These are phyloP conservation scores for Plantago major DNA, from an alignment of 257 asterid species.

Conservation along the genomic window DNA sequence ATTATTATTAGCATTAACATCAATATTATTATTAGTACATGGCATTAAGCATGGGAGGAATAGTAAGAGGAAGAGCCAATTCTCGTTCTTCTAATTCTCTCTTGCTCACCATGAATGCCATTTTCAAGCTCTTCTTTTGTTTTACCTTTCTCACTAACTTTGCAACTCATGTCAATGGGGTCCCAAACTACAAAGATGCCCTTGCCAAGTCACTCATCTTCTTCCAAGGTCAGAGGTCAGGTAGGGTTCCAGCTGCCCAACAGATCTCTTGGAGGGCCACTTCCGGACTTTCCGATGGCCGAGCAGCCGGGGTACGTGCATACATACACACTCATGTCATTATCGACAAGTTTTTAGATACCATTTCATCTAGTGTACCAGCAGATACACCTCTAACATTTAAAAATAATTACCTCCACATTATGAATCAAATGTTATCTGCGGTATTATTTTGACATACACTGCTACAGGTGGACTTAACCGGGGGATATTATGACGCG, in stretches of 20 bases:
- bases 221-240: constrained; percentile 92
- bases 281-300: constrained; percentile 76
- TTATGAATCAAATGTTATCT: too few species aligned
- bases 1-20: constrained; percentile 1
- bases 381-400: too few species aligned
- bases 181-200: constrained; percentile 66
- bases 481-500: constrained; percentile 87
- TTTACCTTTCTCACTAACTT: constrained; percentile 16
- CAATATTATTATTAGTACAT: constrained; percentile 16
- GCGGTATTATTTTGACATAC: not conserved
- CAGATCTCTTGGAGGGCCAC: constrained; percentile 53
- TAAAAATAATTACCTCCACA: too few species aligned
- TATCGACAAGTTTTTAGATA: not conserved
- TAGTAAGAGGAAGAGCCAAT: not conserved
- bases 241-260: constrained; percentile 44
- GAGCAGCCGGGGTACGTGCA: constrained; percentile 38
- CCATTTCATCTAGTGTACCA: too few species aligned
- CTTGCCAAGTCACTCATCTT: constrained; percentile 72
- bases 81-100: constrained; percentile 1
- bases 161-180: constrained; percentile 23
- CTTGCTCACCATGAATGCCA: not conserved
- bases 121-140: constrained; percentile 16
- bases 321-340: not conserved
- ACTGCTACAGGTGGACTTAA: constrained; percentile 59
- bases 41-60: constrained; percentile 23